Evolutionary conservation across 371 early-diverging fungal species (phyloP), one percentile per base, ranked within the genome.

Genomic region (Phascolomyces articulosus): DNA sequence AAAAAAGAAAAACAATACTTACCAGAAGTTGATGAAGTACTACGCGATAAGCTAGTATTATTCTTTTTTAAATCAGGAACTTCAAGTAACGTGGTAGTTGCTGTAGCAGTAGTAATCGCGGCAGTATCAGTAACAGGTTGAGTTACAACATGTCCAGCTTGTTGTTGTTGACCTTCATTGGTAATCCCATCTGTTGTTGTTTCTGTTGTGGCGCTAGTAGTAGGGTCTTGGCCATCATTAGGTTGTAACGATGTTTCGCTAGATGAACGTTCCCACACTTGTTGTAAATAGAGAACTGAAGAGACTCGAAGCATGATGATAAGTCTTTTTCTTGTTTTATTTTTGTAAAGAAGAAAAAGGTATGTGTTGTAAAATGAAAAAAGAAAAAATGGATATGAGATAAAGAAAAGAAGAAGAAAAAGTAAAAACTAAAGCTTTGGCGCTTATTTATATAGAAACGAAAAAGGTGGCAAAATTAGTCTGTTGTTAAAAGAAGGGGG

Each of bases 211-310:
- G 16, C 6, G 11, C 34, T 2, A 11, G 34, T 2, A 34, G 6
- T 34, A 20, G 27, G 16, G 4, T 24, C 54, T 23, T 53, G 13
- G 6, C 23, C 18, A 13, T 27, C 24, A 28, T 13, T 16, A 13
- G 8, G 44, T 0, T 34, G 1, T 11, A 34, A 2, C 11, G 34
- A 6, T 4, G 58, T 28, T 47, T 38, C 34, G 15, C 21, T 27
- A 11, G 20, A 51, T 20, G 63, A 23, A n/a, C 63, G 63, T 47
- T 63, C 63, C 63, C 63, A 63, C 38, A 63, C 56, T 44, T 63
- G 63, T 44, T 63, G 56, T 18, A 63, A 29, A 21, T 63, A 40
- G 7, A 63, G 63, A 20, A 51, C 40, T 16, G 41, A 44, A 10
- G 53, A 44, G 23, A 63, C 21, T 24, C 63, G 63, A 20, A 63